Evolutionary conservation across 225 moss, liverwort and hornwort species (phyloP).

Genomic region (Thuidium tamariscinum): DNA sequence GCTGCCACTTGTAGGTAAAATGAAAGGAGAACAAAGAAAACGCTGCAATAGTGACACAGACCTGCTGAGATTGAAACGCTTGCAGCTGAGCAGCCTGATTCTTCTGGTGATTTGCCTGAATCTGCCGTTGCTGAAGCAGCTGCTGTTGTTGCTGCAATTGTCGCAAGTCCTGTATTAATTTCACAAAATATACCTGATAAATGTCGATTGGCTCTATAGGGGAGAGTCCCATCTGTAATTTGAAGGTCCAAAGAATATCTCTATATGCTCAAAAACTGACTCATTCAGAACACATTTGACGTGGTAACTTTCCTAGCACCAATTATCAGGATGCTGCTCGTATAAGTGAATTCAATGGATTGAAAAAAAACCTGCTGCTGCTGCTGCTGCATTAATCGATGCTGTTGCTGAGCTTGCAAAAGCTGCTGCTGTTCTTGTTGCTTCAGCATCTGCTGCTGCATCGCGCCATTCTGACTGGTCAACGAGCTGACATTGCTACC

Average conservation of each 20-base stretch:
- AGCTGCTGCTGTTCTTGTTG: constrained; percentile 83
- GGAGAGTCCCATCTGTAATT: background rate
- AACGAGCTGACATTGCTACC: constrained; percentile 37
- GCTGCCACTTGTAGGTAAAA: background rate
- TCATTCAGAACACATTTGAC: background rate
- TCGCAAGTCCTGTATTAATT: constrained; percentile 39
- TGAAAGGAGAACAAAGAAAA: background rate
- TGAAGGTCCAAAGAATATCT: background rate
- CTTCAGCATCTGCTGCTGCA: constrained; percentile 58
- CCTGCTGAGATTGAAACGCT: constrained; percentile 67
- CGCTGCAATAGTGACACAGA: background rate
- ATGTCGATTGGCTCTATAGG: background rate
- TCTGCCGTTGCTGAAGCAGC: constrained; percentile 44
- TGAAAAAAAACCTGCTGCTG: constrained; percentile 21
- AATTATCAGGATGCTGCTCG: background rate
- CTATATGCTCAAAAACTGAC: background rate
- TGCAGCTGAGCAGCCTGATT: constrained; percentile 48
- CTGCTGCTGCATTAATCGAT: constrained; percentile 46
- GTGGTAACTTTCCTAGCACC: background rate
- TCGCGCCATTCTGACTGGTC: constrained; percentile 36
- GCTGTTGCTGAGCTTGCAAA: constrained; percentile 69
- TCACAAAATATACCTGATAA: background rate
- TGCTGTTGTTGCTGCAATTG: constrained; percentile 67
- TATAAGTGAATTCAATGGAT: background rate
- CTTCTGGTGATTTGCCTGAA: constrained; percentile 73